Conservation (phyloP, 108 stramenopile species). For the Pseudonitzschia multiseries region DNA sequence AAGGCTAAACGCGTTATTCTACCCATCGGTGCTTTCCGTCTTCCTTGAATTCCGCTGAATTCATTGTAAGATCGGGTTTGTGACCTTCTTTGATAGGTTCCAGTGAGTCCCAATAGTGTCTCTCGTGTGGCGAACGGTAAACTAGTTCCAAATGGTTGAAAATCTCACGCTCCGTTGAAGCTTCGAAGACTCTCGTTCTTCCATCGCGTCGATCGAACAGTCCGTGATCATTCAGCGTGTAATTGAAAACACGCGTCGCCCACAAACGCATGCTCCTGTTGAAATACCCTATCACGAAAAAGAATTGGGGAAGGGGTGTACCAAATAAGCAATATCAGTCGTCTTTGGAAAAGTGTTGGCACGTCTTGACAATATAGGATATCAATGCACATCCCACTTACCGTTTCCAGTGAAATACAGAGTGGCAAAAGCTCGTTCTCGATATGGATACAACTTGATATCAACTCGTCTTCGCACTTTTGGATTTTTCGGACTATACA, state of each 20-base stretch:
- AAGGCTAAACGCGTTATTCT: neutral
- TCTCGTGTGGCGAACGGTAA: slow-evolving; percentile 50
- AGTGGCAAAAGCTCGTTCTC: slow-evolving; percentile 51
- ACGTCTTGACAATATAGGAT: neutral
- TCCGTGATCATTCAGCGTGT: slow-evolving; percentile 51
- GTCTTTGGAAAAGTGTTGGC: neutral
- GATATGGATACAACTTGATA: slow-evolving; percentile 57
- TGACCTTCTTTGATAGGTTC: neutral
- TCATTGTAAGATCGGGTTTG: slow-evolving; percentile 10
- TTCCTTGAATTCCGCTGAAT: slow-evolving; percentile 17
- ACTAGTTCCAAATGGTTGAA: slow-evolving; percentile 52
- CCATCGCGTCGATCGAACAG: slow-evolving; percentile 27
- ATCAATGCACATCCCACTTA: neutral
- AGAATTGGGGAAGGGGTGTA: neutral
- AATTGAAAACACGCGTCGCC: slow-evolving; percentile 31
- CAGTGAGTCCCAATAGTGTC: slow-evolving; percentile 54
- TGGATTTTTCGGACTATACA: slow-evolving; percentile 27
- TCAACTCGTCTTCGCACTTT: slow-evolving; percentile 45
- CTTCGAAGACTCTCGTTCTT: slow-evolving; percentile 34
- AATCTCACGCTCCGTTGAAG: slow-evolving; percentile 44
- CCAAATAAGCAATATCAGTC: neutral
- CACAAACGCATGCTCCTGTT: slow-evolving; percentile 62
- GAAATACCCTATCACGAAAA: slow-evolving; percentile 37
- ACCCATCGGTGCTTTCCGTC: slow-evolving; percentile 25
- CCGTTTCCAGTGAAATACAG: slow-evolving; percentile 67